Percentiles rank a stretch among this genome's conserved stretches.
Conservation (phyloP, 2,329 filamentous ascomycete genomes). For the Alternaria sp. region DNA sequence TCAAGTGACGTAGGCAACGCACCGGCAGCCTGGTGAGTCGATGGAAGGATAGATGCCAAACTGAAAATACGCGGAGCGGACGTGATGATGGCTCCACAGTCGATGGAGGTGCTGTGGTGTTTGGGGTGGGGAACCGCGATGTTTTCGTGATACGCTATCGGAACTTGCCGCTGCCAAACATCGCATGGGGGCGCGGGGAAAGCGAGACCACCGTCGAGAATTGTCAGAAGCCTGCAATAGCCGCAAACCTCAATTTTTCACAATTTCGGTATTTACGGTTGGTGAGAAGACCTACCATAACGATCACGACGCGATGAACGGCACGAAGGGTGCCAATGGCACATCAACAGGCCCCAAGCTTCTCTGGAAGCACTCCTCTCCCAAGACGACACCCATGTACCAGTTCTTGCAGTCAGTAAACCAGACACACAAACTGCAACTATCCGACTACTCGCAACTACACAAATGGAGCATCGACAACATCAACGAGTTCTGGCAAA, state of each 20-base stretch:
- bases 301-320: constrained; percentile 6
- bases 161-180: not conserved
- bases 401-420: constrained; percentile 74
- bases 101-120: not conserved
- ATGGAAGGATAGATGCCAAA: not conserved
- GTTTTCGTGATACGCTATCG: not conserved
- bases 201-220: constrained; percentile 7
- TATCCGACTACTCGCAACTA: constrained; percentile 74
- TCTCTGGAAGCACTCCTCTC: constrained; percentile 74
- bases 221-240: constrained; percentile 3
- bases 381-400: constrained; percentile 72
- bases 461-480: constrained; percentile 85
- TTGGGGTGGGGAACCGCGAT: not conserved
- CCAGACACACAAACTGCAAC: constrained; percentile 66
- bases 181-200: constrained; percentile 6
- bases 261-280: not conserved
- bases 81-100: not conserved
- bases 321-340: constrained; percentile 33
- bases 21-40: not conserved
- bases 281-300: not conserved
- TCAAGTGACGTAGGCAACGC: not conserved
- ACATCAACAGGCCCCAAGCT: constrained; percentile 24
- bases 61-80: not conserved
- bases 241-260: constrained; percentile 1
- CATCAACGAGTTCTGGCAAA: constrained; percentile 79